phyloP scores from a whole-genome alignment of 2,329 filamentous ascomycete species.

The Claviceps spartinae region DNA sequence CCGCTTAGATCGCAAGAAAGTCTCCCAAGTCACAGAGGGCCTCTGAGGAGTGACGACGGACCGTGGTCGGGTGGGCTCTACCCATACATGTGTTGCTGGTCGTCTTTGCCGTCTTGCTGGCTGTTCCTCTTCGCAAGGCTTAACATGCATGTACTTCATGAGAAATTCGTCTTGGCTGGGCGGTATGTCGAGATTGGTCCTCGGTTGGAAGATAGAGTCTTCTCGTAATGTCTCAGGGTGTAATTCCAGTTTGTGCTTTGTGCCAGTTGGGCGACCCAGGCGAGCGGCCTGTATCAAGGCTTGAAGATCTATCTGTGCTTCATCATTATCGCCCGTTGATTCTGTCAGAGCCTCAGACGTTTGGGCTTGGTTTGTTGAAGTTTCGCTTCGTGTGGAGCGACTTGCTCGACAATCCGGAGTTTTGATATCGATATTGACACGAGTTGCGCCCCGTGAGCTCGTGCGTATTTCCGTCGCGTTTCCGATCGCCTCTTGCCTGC shows the following conservation, averaged over 20 bases:
- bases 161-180: slow-evolving; percentile 27
- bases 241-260: slow-evolving; percentile 22
- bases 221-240: slow-evolving; percentile 26
- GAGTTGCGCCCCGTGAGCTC: slow-evolving; percentile 8
- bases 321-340: slow-evolving; percentile 2
- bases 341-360: neutral
- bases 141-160: slow-evolving; percentile 14
- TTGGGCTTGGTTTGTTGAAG: neutral
- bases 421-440: neutral
- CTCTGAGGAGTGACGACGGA: slow-evolving; percentile 5
- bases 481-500: slow-evolving; percentile 11
- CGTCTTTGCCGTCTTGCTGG: slow-evolving; percentile 5
- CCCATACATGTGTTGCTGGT: slow-evolving; percentile 8
- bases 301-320: slow-evolving; percentile 16
- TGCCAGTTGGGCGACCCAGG: slow-evolving; percentile 10
- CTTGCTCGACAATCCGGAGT: slow-evolving; percentile 2
- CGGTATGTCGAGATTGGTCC: slow-evolving; percentile 17
- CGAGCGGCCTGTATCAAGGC: slow-evolving; percentile 20
- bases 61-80: slow-evolving; percentile 10
- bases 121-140: slow-evolving; percentile 3
- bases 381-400: slow-evolving; percentile 4
- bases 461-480: slow-evolving; percentile 10
- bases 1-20: slow-evolving; percentile 13
- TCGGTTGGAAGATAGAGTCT: slow-evolving; percentile 22
- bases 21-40: slow-evolving; percentile 11